Conservation (phyloP, 768 basidiomycete species). For the Termitomyces sp. region DNA sequence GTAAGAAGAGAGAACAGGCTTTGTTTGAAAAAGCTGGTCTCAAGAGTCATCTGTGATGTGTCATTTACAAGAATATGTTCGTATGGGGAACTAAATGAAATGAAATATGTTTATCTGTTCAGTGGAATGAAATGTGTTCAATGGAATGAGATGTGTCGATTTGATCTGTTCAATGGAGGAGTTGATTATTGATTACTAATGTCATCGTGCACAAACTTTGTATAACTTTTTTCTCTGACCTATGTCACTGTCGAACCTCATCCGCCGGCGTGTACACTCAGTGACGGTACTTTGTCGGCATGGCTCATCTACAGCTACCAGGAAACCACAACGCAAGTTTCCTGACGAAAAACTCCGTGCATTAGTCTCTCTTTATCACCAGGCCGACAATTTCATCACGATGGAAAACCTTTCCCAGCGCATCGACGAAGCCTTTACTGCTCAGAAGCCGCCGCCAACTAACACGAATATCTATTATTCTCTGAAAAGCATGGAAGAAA, state of each 20-base stretch:
- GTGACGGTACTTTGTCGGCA: constrained; percentile 9
- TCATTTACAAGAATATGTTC: background rate
- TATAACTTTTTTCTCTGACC: background rate
- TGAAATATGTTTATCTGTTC: no score
- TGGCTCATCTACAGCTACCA: constrained; percentile 15
- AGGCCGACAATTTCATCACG: constrained; percentile 66
- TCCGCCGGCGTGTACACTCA: constrained; percentile 11
- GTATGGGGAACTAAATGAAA: background rate
- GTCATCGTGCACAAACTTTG: background rate
- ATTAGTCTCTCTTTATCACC: constrained; percentile 74
- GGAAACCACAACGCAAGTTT: constrained; percentile 28
- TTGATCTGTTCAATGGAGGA: no score
- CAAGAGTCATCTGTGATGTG: constrained; percentile 41
- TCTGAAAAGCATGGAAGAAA: constrained; percentile 12
- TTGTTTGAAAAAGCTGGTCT: constrained; percentile 56
- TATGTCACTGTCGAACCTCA: constrained; percentile 10
- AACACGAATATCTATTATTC: no score
- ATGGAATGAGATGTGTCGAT: background rate
- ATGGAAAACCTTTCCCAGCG: constrained; percentile 55
- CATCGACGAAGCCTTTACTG: constrained; percentile 60
- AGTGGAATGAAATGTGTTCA: background rate
- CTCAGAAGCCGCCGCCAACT: no score
- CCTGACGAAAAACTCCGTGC: constrained; percentile 61
- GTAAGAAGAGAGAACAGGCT: constrained; percentile 55
- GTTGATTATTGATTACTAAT: background rate